Percentiles rank a stretch among this genome's conserved stretches.
phyloP scores from a whole-genome alignment of 2,329 filamentous ascomycete genomes.

The Pleoardoris graminearum region DNA sequence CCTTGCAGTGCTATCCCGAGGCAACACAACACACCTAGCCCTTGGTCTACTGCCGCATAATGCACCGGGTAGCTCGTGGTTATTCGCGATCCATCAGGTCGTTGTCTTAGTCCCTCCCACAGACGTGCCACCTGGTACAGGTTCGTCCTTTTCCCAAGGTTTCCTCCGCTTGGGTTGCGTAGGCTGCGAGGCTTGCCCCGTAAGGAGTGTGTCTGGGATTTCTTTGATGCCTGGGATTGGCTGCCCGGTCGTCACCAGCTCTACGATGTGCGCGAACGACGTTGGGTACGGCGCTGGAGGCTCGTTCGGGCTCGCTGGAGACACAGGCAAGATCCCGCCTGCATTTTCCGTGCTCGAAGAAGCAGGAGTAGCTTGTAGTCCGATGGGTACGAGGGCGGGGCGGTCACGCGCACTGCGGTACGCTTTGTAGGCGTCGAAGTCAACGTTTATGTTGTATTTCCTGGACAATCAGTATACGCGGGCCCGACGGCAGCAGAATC shows the following conservation, averaged over 20 bases:
- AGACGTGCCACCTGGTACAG: not conserved
- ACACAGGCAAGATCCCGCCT: conserved; percentile 28
- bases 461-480: conserved; percentile 23
- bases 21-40: too few species aligned
- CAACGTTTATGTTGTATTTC: conserved; percentile 56
- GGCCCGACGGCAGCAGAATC: not conserved
- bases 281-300: conserved; percentile 73
- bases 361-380: conserved; percentile 17
- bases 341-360: conserved; percentile 18
- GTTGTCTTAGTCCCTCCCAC: not conserved
- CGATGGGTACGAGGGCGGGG: conserved; percentile 24
- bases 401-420: conserved; percentile 56
- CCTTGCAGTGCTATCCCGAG: too few species aligned
- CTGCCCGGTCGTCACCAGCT: conserved; percentile 79
- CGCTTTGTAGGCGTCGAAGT: conserved; percentile 68
- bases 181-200: conserved; percentile 65
- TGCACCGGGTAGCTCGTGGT: not conserved
- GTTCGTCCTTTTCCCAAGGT: conserved; percentile 76
- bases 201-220: conserved; percentile 78
- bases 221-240: conserved; percentile 85
- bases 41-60: too few species aligned
- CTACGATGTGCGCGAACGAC: conserved; percentile 82
- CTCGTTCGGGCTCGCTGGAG: conserved; percentile 26
- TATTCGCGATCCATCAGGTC: not conserved
- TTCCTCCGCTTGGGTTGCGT: conserved; percentile 61